Base-by-base conservation (phyloP, 1,139 yeast species). In the Spathaspora sp. region DNA sequence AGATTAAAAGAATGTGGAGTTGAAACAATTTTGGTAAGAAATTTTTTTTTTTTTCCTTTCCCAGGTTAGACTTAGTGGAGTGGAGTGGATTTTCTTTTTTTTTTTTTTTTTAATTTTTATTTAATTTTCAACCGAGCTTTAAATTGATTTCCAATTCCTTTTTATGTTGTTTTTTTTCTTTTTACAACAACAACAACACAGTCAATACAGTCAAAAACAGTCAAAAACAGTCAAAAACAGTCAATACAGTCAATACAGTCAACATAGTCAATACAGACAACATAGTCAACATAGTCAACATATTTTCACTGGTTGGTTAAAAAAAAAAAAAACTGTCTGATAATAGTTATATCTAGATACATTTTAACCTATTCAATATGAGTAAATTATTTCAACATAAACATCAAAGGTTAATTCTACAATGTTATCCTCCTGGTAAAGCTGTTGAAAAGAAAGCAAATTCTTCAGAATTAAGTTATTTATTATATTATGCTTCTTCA, bases 341-440 rank as follows among this genome's bases (percentile, higher is more conserved):
- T n/a, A n/a, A n/a, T n/a, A n/a, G n/a, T n/a, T n/a, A n/a, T n/a
- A n/a, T n/a, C n/a, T n/a, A n/a, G n/a, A n/a, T n/a, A n/a, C n/a
- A n/a, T n/a, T n/a, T n/a, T n/a, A n/a, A n/a, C n/a, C n/a, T n/a
- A n/a, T n/a, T n/a, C n/a, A n/a, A n/a, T n/a, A 55, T 60, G 56
- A 46, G 47, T 29, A 51, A 54, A 26, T 58, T 80, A 51, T 80
- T 81, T 56, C 75, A 74, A 43, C 88, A 96, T 5, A 91, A 91
- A 63, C 98, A 91, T 64, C 97, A 90, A 65, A 85, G 87, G 60
- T 76, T 91, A 58, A 88, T 93, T 39, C 78, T 87, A 46, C 96
- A 88, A 63, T 93, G 99, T 70, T 93, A 91, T 63, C 99, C 97
- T 2, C 81, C 95, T 1, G 97, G 98, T 2, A 78, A 89, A 51